Evolutionary conservation across 2,329 filamentous ascomycete species (phyloP).

Genomic region (Colletotrichum orbiculare): DNA sequence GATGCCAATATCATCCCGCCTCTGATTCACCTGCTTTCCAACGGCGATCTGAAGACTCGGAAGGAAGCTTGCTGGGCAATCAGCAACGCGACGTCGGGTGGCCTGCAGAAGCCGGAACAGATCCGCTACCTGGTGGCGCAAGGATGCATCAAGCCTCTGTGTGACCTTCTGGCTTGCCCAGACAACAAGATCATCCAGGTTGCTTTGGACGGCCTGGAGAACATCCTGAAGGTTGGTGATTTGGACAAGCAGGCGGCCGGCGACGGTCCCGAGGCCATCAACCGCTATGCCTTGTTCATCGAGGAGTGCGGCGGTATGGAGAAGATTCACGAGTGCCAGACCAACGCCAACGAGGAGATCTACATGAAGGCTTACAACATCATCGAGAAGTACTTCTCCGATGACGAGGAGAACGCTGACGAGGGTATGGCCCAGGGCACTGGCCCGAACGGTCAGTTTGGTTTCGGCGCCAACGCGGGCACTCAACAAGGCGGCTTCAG

Average conservation of each 20-base stretch:
- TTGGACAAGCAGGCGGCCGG: slow-evolving; percentile 94
- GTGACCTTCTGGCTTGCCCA: slow-evolving; percentile 92
- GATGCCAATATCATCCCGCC: slow-evolving; percentile 98
- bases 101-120: slow-evolving; percentile 98
- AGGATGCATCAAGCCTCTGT: slow-evolving; percentile 97
- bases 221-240: slow-evolving; percentile 99
- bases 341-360: slow-evolving; percentile 99
- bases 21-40: slow-evolving; percentile 93
- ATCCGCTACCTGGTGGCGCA: slow-evolving; percentile 94
- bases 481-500: slow-evolving; percentile 85
- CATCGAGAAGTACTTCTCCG: slow-evolving; percentile 99
- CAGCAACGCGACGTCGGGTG: slow-evolving; percentile 96
- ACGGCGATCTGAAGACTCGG: slow-evolving; percentile 98
- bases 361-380: slow-evolving; percentile 99
- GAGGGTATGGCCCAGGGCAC: slow-evolving; percentile 79
- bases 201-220: slow-evolving; percentile 96
- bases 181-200: slow-evolving; percentile 99
- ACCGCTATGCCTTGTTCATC: slow-evolving; percentile 97
- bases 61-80: slow-evolving; percentile 99
- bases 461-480: slow-evolving; percentile 76
- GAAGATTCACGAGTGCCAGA: slow-evolving; percentile 99
- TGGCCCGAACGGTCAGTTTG: slow-evolving; percentile 78
- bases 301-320: slow-evolving; percentile 99
- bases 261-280: slow-evolving; percentile 81
- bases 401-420: slow-evolving; percentile 94